These are phyloP conservation scores for Trametes cinnabarina DNA, from an alignment of 768 basidiomycete genomes.

Conservation along the genomic window DNA sequence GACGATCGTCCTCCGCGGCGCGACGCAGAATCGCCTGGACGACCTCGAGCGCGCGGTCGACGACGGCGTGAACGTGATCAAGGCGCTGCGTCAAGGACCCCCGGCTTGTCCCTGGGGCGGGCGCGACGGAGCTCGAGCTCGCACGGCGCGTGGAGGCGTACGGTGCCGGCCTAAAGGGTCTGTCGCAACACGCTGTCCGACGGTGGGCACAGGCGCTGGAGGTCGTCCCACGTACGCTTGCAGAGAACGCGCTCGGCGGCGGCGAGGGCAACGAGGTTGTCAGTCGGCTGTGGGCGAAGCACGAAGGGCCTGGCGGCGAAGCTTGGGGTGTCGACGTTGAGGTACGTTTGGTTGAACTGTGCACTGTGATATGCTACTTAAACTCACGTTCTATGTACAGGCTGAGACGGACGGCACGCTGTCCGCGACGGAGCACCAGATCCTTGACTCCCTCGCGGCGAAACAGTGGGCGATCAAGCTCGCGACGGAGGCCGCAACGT, in stretches of 20 bases:
- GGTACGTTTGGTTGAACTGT: slow-evolving; percentile 41
- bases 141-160: slow-evolving; percentile 80
- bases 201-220: slow-evolving; percentile 88
- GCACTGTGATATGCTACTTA: too few relatives aligned
- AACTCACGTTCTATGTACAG: slow-evolving; percentile 42
- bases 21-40: slow-evolving; percentile 91
- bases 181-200: slow-evolving; percentile 91
- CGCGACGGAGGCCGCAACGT: slow-evolving; percentile 89
- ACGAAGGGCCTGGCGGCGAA: slow-evolving; percentile 72
- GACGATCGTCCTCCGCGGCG: slow-evolving; percentile 93
- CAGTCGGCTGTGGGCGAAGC: slow-evolving; percentile 86
- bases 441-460: slow-evolving; percentile 85
- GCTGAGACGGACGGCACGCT: slow-evolving; percentile 79
- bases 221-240: slow-evolving; percentile 87
- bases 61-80: slow-evolving; percentile 96
- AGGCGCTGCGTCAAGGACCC: slow-evolving; percentile 87
- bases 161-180: slow-evolving; percentile 84
- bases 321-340: slow-evolving; percentile 88
- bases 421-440: slow-evolving; percentile 55
- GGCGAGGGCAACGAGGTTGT: slow-evolving; percentile 91
- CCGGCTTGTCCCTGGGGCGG: slow-evolving; percentile 89
- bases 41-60: slow-evolving; percentile 96
- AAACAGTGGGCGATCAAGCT: slow-evolving; percentile 88
- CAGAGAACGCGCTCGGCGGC: slow-evolving; percentile 93
- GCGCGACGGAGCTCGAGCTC: slow-evolving; percentile 93